Evolutionary conservation across 495 filamentous ascomycete species (phyloP), one percentile per base, ranked within the genome.

Genomic region (Penicillium mononematosum): DNA sequence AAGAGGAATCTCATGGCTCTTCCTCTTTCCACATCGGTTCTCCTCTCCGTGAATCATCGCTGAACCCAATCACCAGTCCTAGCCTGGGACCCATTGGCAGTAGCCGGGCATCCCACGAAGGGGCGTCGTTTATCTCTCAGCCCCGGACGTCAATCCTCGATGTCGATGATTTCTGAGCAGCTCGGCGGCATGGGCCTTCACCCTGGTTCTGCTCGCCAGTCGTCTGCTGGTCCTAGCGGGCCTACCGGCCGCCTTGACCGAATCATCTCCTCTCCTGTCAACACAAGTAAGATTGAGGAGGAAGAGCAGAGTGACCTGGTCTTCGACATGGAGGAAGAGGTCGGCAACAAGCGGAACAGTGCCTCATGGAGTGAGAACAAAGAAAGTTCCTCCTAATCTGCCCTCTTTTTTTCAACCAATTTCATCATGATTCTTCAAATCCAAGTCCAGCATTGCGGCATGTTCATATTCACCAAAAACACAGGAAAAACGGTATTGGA

Each of bases 1-100:
- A 93, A 55, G 89, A 94, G 41, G 84, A 89, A 58, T 78, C 80
- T 42, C 71, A 76, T 32, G 71, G 71, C 9, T 85, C 86, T 12
- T 85, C 82, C 2, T 88, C 96, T 65, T 88, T 90, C 32, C 91
- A 96, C 60, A 88, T 98, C 49, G 94, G 95, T 22, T 98, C 95
- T 39, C 94, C 94, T 24, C 81, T 98, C 9, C 90, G 94, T 44
- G 95, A 96, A 70, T 94, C 93, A 10, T 82, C 82, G 4, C 72
- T 90, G 34, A 73, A 74, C 56, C 58, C 72, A 3, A 66, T 64
- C 17, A 85, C 74, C 48, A 92, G 85, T 66, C 88, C 90, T 17
- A 84, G 85, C 41, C 74, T 88, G 19, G 83, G 85, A 45, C 77
- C 85, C 36, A 77, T 84, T 38, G 78, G 80, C 41, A 77, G 74